Conservation (phyloP, 768 basidiomycete species). For the button mushroom (Agaricus bisporus) region DNA sequence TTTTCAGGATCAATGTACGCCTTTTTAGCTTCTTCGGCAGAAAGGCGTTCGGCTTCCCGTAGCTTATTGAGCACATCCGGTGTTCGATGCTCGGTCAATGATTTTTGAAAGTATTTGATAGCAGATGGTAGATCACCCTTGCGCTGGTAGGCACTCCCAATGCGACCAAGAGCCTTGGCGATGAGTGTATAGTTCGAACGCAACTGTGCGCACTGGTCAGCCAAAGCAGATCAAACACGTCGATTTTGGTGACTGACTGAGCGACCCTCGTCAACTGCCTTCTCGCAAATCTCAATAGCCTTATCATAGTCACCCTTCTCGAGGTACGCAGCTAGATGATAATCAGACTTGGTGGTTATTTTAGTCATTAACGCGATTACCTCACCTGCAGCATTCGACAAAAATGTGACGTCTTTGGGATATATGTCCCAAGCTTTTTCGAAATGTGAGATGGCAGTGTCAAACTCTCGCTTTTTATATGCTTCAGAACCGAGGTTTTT, state of each 20-base stretch:
- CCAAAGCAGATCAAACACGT: not conserved
- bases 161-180: slow-evolving; percentile 90
- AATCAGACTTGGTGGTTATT: not conserved
- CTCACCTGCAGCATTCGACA: slow-evolving; percentile 84
- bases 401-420: slow-evolving; percentile 90
- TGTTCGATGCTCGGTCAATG: slow-evolving; percentile 93
- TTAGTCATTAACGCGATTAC: not conserved
- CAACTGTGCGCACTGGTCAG: slow-evolving; percentile 35
- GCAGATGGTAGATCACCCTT: slow-evolving; percentile 72
- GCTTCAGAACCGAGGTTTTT: slow-evolving; percentile 76
- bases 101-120: slow-evolving; percentile 91
- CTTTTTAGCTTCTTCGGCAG: slow-evolving; percentile 69
- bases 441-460: slow-evolving; percentile 69
- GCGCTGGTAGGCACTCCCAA: slow-evolving; percentile 79
- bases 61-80: slow-evolving; percentile 89
- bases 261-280: slow-evolving; percentile 95
- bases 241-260: slow-evolving; percentile 34
- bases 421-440: slow-evolving; percentile 87
- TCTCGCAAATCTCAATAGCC: slow-evolving; percentile 86
- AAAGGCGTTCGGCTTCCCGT: slow-evolving; percentile 72
- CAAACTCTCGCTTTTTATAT: slow-evolving; percentile 85
- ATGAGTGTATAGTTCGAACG: slow-evolving; percentile 93
- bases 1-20: slow-evolving; percentile 86
- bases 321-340: slow-evolving; percentile 72
- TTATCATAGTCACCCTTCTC: slow-evolving; percentile 92